Percentiles rank a stretch among this genome's conserved stretches.
Evolutionary conservation across 2,329 filamentous ascomycete genomes (phyloP).

Genomic region (Sodiomyces alkalinus): DNA sequence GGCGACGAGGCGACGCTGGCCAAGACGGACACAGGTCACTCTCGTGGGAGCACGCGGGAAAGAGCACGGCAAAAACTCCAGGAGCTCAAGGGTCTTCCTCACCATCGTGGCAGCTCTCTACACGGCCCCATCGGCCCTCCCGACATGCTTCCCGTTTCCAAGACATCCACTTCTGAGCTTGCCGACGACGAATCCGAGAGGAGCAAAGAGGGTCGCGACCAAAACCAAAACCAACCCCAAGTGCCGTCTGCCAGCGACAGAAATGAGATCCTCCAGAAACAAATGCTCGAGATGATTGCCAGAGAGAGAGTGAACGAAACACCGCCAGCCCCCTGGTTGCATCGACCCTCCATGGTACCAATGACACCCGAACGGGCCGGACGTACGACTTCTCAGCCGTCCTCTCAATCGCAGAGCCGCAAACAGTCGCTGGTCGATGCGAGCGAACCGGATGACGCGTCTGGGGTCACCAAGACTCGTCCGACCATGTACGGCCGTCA

Average conservation of each 20-base stretch:
- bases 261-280: slow-evolving; percentile 41
- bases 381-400: slow-evolving; percentile 10
- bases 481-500: too few relatives aligned
- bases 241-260: slow-evolving; percentile 30
- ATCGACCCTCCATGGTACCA: too few relatives aligned
- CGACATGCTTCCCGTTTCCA: slow-evolving; percentile 36
- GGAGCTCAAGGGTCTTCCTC: slow-evolving; percentile 37
- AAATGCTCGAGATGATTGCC: slow-evolving; percentile 46
- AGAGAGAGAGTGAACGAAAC: slow-evolving; percentile 30
- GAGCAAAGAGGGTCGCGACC: too few relatives aligned
- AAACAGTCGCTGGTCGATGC: slow-evolving; percentile 22
- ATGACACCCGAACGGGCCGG: slow-evolving; percentile 7
- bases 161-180: slow-evolving; percentile 41
- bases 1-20: slow-evolving; percentile 8
- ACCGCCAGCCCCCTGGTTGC: slow-evolving; percentile 1
- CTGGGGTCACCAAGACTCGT: slow-evolving; percentile 5
- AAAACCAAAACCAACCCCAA: slow-evolving; percentile 23
- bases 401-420: slow-evolving; percentile 17
- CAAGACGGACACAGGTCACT: slow-evolving; percentile 23
- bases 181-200: slow-evolving; percentile 42
- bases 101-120: too few relatives aligned
- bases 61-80: slow-evolving; percentile 45
- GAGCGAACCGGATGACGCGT: slow-evolving; percentile 23
- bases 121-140: slow-evolving; percentile 36
- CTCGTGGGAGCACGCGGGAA: slow-evolving; percentile 38